A percentile compares a stretch with the other conserved stretches of the same genome.
Evolutionary conservation across 441 rosid species (phyloP).

Genomic region (Adansonia gregorii): DNA sequence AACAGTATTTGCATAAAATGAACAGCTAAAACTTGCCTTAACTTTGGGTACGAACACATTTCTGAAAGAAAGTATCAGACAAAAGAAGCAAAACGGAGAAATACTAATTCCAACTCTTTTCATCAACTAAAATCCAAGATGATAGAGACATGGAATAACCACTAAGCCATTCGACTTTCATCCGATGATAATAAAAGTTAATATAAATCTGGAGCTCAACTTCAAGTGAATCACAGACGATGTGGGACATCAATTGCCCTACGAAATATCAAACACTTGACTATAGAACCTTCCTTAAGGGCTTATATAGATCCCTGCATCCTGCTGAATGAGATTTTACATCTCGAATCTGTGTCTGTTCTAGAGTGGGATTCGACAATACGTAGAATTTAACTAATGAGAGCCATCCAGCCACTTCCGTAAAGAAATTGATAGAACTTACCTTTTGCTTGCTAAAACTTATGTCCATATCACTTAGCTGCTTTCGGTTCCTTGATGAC

Average conservation of each 20-base stretch:
- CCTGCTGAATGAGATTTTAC: slow-evolving; percentile 34
- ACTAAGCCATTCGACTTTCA: not conserved
- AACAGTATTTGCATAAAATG: not conserved
- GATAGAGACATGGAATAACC: not conserved
- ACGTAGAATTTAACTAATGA: not conserved
- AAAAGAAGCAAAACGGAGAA: slow-evolving; percentile 8
- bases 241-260: not conserved
- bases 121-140: not conserved
- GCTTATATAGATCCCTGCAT: slow-evolving; percentile 30
- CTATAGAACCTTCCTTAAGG: slow-evolving; percentile 32
- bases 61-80: not conserved
- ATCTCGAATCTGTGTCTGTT: slow-evolving; percentile 33
- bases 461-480: slow-evolving; percentile 32
- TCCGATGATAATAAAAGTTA: not conserved
- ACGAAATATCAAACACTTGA: slow-evolving; percentile 19
- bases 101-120: slow-evolving; percentile 1
- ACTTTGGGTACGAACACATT: not conserved
- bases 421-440: slow-evolving; percentile 24
- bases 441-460: slow-evolving; percentile 64
- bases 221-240: not conserved
- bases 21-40: not conserved
- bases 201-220: not conserved
- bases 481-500: slow-evolving; percentile 42
- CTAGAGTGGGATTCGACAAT: slow-evolving; percentile 42
- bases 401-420: not conserved